Evolutionary conservation across 805 yeast species (phyloP), one percentile per base, ranked within the genome.

Genomic region (Metschnikowia chrysomelidarum): DNA sequence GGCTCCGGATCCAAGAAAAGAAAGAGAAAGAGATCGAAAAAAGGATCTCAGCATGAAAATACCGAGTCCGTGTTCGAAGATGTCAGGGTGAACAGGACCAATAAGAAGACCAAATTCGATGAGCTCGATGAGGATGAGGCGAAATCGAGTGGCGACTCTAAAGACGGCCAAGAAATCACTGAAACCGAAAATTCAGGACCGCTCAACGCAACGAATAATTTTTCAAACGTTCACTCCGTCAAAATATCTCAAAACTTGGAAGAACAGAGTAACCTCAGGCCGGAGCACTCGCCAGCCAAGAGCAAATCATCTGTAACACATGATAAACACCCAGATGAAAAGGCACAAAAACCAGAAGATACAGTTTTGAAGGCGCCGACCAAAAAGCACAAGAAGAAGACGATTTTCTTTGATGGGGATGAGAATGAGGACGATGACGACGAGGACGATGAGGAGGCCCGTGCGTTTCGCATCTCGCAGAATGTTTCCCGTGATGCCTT

Each of bases 381-480:
- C 13, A 20, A 18, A 18, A 29, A 40, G 27, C 25, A 15, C 24
- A 40, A 24, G 12, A 40, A 32, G 34, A 49, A 40, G 25, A 63
- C 60, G 32, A 53, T 56, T 2, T 67, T 69, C n/a, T 55, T 59
- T 16, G 66, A 60, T 37, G 44, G 49, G 40, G 60, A 60, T 30
- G 68, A 61, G 15, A 62, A 60, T 27, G 41, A 49, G 38, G 62
- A 59, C 30, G 68, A 61, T 17, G 64, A 61, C 23, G 69, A 64
- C 14, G 60, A 57, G 5, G 63, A 56, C 7, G 51, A 48, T 7
- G 57, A 50, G 4, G 40, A 36, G 16, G 39, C 30, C 12, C 20
- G 28, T 11, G 40, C 35, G n/a, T 36, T 30, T 18, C 30, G 32
- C 8, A 30, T 36, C 19, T 26, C 40, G 2, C 34, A 36, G 22